Conservation (phyloP, 2,329 filamentous ascomycete species). For the Byssothecium circinans region DNA sequence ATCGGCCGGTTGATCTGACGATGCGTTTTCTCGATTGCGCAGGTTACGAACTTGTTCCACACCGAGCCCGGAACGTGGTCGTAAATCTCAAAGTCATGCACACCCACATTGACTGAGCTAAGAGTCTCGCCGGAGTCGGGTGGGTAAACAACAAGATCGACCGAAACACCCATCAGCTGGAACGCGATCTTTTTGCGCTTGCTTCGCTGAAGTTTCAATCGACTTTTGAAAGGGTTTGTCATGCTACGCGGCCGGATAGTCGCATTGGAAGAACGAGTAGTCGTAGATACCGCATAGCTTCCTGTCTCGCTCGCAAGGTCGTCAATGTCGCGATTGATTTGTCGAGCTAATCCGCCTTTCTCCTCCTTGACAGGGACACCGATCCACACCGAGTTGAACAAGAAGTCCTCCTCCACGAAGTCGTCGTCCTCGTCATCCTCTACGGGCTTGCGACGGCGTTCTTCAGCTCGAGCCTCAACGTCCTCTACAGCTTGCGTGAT, state of each 20-base stretch:
- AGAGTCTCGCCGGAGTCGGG: slow-evolving; percentile 77
- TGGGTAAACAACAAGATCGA: slow-evolving; percentile 80
- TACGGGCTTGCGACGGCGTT: slow-evolving; percentile 64
- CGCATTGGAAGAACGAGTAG: slow-evolving; percentile 37
- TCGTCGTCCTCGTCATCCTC: slow-evolving; percentile 66
- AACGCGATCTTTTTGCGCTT: slow-evolving; percentile 94
- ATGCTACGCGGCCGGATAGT: slow-evolving; percentile 47
- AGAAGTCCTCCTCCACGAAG: slow-evolving; percentile 86
- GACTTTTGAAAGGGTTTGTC: slow-evolving; percentile 49
- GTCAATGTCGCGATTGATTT: slow-evolving; percentile 63
- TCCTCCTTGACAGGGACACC: slow-evolving; percentile 85
- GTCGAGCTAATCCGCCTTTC: slow-evolving; percentile 75
- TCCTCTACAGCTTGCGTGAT: slow-evolving; percentile 88
- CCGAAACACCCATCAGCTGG: slow-evolving; percentile 80
- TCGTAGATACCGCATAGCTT: slow-evolving; percentile 72
- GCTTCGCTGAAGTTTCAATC: slow-evolving; percentile 77
- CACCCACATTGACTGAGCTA: slow-evolving; percentile 80
- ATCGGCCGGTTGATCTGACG: slow-evolving; percentile 85
- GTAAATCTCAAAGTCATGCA: slow-evolving; percentile 84
- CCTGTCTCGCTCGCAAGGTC: slow-evolving; percentile 87
- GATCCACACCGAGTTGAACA: slow-evolving; percentile 99
- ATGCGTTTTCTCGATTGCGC: slow-evolving; percentile 83
- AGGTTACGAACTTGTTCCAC: slow-evolving; percentile 97
- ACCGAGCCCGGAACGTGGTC: slow-evolving; percentile 94
- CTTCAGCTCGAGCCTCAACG: slow-evolving; percentile 78